Percentiles rank a stretch among this genome's conserved stretches.
phyloP scores from a whole-genome alignment of 495 filamentous ascomycete species.

The Aspergillus bridgeri region DNA sequence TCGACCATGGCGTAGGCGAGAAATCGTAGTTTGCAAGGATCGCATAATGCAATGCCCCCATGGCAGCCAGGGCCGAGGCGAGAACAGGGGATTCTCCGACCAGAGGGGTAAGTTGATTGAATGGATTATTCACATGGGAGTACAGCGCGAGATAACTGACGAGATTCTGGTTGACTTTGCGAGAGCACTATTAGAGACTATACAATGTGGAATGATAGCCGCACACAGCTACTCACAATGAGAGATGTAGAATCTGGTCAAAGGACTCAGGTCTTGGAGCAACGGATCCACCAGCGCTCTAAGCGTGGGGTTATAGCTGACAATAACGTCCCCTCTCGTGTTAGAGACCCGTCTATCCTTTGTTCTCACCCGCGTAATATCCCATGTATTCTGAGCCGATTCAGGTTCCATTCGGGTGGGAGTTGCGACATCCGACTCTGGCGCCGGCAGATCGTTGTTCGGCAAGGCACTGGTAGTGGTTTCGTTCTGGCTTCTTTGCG shows the following conservation, averaged over 20 bases:
- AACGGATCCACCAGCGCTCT: slow-evolving; percentile 43
- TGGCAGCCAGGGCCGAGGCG: slow-evolving; percentile 35
- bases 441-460: not conserved
- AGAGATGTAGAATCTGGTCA: slow-evolving; percentile 37
- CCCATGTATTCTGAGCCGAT: not conserved
- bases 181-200: slow-evolving; percentile 7
- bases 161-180: slow-evolving; percentile 35
- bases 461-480: not conserved
- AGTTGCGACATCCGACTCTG: not conserved
- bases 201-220: not conserved
- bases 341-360: slow-evolving; percentile 14
- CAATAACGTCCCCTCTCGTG: not conserved
- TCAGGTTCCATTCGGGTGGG: not conserved
- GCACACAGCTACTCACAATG: slow-evolving; percentile 33
- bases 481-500: not conserved
- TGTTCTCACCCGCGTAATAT: slow-evolving; percentile 11
- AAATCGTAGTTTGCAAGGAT: slow-evolving; percentile 35
- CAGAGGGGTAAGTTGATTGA: slow-evolving; percentile 36
- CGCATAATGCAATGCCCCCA: slow-evolving; percentile 43
- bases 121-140: slow-evolving; percentile 39
- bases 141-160: slow-evolving; percentile 38
- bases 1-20: slow-evolving; percentile 36
- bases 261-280: slow-evolving; percentile 35
- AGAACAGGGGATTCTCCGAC: slow-evolving; percentile 41
- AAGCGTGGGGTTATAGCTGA: slow-evolving; percentile 24